Base-by-base conservation (phyloP, 306 rosid species). In the Cajanus cajan region DNA sequence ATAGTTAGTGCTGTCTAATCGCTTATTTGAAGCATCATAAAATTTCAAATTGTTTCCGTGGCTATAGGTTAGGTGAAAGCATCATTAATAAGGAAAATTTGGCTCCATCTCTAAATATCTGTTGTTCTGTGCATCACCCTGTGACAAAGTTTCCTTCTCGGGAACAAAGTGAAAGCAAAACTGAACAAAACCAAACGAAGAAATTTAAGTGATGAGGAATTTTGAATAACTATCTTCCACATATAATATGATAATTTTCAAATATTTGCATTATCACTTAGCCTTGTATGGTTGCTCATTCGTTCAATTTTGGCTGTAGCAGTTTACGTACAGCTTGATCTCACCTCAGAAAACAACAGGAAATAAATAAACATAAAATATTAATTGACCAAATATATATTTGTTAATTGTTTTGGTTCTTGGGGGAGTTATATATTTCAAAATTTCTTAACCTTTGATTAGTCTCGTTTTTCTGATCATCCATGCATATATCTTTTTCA, bases 1-100 rank as follows among this genome's bases (percentile, higher is more conserved):
- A 36, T 44, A 67, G 43, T 28, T 67, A 74, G 84, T 74, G 84
- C 15, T 57, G 80, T 81, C 84, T 57, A 67, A 34, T 81, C 80
- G 67, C 16, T 22, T 31, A 13, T 55, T 25, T 66, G 45, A 81
- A 66, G 78, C 52, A 55, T 54, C 47, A 67, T 55, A 58, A 44
- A 58, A 54, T 64, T 74, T 74, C 45, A 81, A 81, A 34, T 57
- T 67, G 45, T 8, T 66, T 39, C 33, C 76, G 14, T 55, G 71
- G 77, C 45, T 47, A n/a, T n/a, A 58, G 80, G 71, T 82, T 75
- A 82, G 85, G 81, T 58, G 67, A 68, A 59, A 59, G 40, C 34
- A 74, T 66, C 59, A 54, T 66, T 57, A 68, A 57, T 75, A 22
- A 81, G 39, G 41, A 81, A 81, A 81, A 55, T 67, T 68, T 45